These are phyloP conservation scores for Penicillium paxilli DNA, from an alignment of 495 filamentous ascomycete species.

Conservation along the genomic window DNA sequence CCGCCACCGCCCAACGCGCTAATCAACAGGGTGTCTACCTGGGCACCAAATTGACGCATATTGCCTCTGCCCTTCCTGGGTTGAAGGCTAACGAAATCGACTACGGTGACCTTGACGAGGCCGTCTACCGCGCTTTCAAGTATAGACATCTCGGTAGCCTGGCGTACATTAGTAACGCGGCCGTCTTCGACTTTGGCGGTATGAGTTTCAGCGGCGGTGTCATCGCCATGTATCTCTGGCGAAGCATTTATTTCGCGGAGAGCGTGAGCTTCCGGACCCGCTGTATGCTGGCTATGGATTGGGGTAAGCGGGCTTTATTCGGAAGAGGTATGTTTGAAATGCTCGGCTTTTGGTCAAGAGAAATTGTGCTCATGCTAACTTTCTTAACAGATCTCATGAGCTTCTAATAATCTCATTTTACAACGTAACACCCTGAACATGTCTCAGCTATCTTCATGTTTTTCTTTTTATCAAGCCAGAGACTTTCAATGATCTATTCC, in stretches of 20 bases:
- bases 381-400: conserved; percentile 61
- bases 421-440: not conserved
- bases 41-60: conserved; percentile 89
- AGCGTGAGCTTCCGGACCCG: conserved; percentile 92
- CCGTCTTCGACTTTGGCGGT: conserved; percentile 86
- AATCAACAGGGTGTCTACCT: conserved; percentile 97
- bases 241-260: conserved; percentile 96
- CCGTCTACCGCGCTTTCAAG: conserved; percentile 93
- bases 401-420: conserved; percentile 43
- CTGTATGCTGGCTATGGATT: conserved; percentile 94
- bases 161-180: conserved; percentile 95
- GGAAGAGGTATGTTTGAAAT: conserved; percentile 86
- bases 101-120: conserved; percentile 89
- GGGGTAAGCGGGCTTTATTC: conserved; percentile 92
- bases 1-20: conserved; percentile 92
- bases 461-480: too few relatives aligned
- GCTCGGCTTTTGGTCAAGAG: too few relatives aligned
- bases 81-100: conserved; percentile 74
- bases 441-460: too few relatives aligned
- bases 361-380: too few relatives aligned
- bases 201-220: conserved; percentile 80
- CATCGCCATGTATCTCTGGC: conserved; percentile 94
- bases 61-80: conserved; percentile 77
- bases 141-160: conserved; percentile 90
- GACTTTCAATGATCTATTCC: too few relatives aligned